A percentile compares a stretch with the other conserved stretches of the same genome.
Evolutionary conservation across 2,329 filamentous ascomycete species (phyloP).

Genomic region (Aspergillus hiratsukae): DNA sequence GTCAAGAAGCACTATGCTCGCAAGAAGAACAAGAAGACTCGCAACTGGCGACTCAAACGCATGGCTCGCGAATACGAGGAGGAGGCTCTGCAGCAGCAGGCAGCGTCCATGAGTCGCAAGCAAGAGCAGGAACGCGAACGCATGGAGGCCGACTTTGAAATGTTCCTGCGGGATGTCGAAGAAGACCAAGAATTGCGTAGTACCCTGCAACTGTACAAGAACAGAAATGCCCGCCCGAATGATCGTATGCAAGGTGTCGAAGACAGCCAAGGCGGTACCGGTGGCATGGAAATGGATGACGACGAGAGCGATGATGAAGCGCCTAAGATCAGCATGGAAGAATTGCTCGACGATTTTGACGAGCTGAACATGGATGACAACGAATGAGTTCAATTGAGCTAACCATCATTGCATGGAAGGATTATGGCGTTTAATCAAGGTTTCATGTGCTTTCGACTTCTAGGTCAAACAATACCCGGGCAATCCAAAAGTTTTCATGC

Average conservation of each 20-base stretch:
- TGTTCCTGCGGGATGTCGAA: slow-evolving; percentile 95
- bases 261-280: slow-evolving; percentile 27
- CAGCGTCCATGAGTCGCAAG: slow-evolving; percentile 31
- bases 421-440: background rate
- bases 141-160: slow-evolving; percentile 90
- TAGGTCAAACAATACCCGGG: background rate
- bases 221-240: slow-evolving; percentile 44
- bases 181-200: slow-evolving; percentile 85
- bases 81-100: slow-evolving; percentile 36
- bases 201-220: slow-evolving; percentile 82
- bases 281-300: slow-evolving; percentile 55
- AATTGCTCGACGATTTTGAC: slow-evolving; percentile 87
- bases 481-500: background rate
- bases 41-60: slow-evolving; percentile 92
- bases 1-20: slow-evolving; percentile 96
- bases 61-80: slow-evolving; percentile 89
- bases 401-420: background rate
- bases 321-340: slow-evolving; percentile 71
- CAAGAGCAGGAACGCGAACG: slow-evolving; percentile 73
- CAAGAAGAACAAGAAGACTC: slow-evolving; percentile 73
- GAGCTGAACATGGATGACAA: slow-evolving; percentile 69
- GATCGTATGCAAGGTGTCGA: slow-evolving; percentile 28
- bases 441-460: background rate
- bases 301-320: slow-evolving; percentile 61
- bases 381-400: slow-evolving; percentile 12